Evolutionary conservation across 768 basidiomycete genomes (phyloP), one percentile per base, ranked within the genome.

Genomic region (Butyriboletus loyo): DNA sequence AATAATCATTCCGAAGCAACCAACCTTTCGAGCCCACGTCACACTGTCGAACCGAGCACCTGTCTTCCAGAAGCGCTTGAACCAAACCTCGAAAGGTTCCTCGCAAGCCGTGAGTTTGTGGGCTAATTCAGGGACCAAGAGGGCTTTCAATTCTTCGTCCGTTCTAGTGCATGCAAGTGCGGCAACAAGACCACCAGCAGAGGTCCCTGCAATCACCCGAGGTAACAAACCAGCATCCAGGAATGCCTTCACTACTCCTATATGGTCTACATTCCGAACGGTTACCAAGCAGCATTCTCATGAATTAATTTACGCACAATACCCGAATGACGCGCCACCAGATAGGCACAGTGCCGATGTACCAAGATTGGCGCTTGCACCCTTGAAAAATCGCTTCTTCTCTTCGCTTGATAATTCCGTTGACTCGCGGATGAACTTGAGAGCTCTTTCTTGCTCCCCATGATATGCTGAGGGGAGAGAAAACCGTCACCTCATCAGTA

Each of bases 31-130:
- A 30, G 95, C 96, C 96, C 96, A 98, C 44, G 73, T 58, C 25
- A 95, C 76, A 31, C 91, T 87, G 57, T 97, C 93, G 67, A 98
- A 99, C 52, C 96, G 78, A n/a, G 97, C 96, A 10, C 97, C 97
- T 0, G 93, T 98, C 60, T 73, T 78, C 80, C 82, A 83, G 39
- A 92, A 83, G 24, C 96, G 79, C 59, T 74, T 79, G 30, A 82
- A 65, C 89, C 89, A 89, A 17, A 87, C 73, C 9, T 70, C 69
- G 49, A 89, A 77, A 0, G 87, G 74, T 46, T 98, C 95, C 54
- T 89, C 86, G 61, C 86, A 89, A 27, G 89, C 89, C 1, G 86
- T 86, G 10, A 98, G 83, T 53, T 80, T 86, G 55, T 89, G 80
- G 0, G 95, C 95, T 31, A 99, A 73, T 58, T 86, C 82, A 0